Conservation (phyloP, 139 green algal genomes). For the Closterium sp. region DNA sequence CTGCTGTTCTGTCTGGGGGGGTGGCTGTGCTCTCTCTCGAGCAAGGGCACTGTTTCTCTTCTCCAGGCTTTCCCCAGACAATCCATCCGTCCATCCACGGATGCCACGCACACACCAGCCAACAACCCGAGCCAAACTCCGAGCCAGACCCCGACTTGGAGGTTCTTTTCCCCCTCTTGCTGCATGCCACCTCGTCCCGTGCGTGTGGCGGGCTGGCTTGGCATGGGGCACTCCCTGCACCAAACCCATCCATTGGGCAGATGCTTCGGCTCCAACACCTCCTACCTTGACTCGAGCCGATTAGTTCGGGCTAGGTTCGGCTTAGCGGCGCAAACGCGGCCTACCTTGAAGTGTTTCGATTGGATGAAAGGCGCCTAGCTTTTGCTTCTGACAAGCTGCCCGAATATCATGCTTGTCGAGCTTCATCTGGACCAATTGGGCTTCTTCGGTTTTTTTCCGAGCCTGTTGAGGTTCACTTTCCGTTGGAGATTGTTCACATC, state of each 20-base stretch:
- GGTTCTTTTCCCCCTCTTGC: background rate
- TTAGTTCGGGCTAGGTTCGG: background rate
- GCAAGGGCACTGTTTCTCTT: no score
- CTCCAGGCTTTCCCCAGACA: no score
- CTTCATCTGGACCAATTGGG: background rate
- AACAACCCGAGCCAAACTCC: no score
- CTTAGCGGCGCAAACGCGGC: background rate
- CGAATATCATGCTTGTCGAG: background rate
- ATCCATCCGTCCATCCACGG: background rate
- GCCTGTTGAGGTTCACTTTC: background rate
- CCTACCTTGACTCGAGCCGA: background rate
- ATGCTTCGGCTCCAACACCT: background rate
- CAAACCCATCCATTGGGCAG: background rate
- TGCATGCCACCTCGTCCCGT: background rate
- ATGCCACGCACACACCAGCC: background rate
- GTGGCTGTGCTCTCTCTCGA: no score
- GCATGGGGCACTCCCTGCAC: background rate
- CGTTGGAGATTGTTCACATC: background rate
- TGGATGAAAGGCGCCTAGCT: background rate
- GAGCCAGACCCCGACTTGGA: background rate
- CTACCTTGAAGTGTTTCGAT: background rate
- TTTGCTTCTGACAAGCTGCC: background rate
- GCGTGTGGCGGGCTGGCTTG: background rate
- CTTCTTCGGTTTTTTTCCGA: background rate
- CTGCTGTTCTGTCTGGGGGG: background rate